phyloP scores from a whole-genome alignment of 73 alveolate species.

The Effrenium voratum region DNA sequence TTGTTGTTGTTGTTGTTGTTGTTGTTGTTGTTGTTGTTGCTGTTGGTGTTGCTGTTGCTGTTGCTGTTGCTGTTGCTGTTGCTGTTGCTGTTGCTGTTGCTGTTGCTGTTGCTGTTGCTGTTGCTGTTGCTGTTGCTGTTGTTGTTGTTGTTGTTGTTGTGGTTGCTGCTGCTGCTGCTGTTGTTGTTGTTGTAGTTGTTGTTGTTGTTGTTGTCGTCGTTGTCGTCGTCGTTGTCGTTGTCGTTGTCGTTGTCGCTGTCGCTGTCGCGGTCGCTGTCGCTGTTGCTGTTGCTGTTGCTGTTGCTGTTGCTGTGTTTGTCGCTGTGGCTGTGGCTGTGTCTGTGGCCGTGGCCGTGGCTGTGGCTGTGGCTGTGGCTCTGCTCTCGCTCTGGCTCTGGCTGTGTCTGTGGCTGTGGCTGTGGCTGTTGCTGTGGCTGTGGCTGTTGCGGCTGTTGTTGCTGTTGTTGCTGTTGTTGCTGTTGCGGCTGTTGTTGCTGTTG shows the following conservation, averaged over 20 bases:
- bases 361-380: neutral
- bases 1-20: neutral
- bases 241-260: neutral
- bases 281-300: neutral
- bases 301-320: neutral
- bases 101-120: neutral
- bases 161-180: neutral
- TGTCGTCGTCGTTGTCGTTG: neutral
- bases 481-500: no score
- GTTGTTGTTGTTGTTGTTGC: neutral
- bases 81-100: neutral
- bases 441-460: no score
- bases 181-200: neutral
- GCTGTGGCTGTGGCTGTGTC: neutral
- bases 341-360: neutral
- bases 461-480: no score
- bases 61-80: neutral
- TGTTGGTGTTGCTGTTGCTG: neutral
- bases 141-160: neutral
- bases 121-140: neutral
- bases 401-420: no score
- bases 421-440: no score
- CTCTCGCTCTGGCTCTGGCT: neutral
- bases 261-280: neutral
- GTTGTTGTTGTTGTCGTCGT: neutral